phyloP scores from a whole-genome alignment of 108 stramenopile genomes.

The Conticribra guillardii region DNA sequence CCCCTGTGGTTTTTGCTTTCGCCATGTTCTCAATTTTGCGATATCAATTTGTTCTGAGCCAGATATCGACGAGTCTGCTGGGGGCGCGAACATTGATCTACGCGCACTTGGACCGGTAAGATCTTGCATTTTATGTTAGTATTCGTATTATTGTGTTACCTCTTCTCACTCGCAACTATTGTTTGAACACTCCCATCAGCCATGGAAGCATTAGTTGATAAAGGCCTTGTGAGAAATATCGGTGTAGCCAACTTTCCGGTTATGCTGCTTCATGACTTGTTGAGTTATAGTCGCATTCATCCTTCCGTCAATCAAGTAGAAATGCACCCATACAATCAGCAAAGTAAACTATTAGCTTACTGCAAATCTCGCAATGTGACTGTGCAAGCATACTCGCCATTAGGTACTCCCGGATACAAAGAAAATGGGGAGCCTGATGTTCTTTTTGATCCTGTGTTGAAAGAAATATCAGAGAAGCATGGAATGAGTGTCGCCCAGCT shows the following conservation, averaged over 20 bases:
- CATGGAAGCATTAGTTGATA: conserved; percentile 80
- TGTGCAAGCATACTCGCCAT: conserved; percentile 85
- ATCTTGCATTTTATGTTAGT: too few relatives aligned
- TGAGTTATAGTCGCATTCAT: conserved; percentile 60
- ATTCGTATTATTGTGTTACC: too few relatives aligned
- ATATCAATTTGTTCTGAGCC: not conserved
- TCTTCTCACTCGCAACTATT: too few relatives aligned
- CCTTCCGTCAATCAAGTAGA: conserved; percentile 91
- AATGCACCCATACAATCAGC: conserved; percentile 86
- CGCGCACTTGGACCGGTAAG: conserved; percentile 44
- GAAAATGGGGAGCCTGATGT: conserved; percentile 58
- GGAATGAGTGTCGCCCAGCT: conserved; percentile 64
- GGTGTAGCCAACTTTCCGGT: conserved; percentile 90
- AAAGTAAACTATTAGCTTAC: conserved; percentile 70
- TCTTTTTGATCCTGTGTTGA: conserved; percentile 59
- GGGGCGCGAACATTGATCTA: conserved; percentile 59
- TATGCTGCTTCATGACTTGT: conserved; percentile 76
- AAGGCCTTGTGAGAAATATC: conserved; percentile 73
- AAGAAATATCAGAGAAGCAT: conserved; percentile 48
- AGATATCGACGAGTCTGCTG: conserved; percentile 81
- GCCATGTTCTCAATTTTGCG: not conserved
- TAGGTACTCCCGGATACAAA: conserved; percentile 77
- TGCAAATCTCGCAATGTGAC: conserved; percentile 67
- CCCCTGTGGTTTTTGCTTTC: not conserved
- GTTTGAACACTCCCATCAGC: too few relatives aligned